These are phyloP conservation scores for Perkinsus chesapeaki DNA, from an alignment of 169 alveolate species.

Conservation along the genomic window DNA sequence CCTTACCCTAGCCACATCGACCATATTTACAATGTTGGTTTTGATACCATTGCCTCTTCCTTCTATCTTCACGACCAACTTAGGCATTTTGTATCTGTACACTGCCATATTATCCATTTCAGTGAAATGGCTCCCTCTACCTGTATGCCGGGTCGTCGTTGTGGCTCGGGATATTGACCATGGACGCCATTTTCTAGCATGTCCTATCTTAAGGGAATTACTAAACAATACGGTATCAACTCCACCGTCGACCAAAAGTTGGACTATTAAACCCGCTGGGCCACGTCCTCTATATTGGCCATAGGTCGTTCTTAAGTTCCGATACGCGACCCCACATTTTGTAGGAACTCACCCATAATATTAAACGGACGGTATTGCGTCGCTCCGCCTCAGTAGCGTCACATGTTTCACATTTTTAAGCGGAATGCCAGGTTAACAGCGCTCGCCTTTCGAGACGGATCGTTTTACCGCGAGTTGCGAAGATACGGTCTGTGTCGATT, in stretches of 20 bases:
- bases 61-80: conserved; percentile 40
- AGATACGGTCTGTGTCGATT: background rate
- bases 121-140: no score
- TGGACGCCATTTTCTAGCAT: background rate
- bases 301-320: no score
- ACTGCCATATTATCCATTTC: no score
- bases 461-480: background rate
- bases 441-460: background rate
- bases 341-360: no score
- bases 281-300: no score
- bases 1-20: conserved; percentile 84
- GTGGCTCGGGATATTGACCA: background rate
- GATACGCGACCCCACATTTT: no score
- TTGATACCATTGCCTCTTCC: conserved; percentile 67
- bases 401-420: background rate
- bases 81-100: conserved; percentile 52
- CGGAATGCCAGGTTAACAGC: background rate
- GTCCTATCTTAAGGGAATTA: background rate
- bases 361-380: no score
- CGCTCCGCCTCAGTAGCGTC: background rate
- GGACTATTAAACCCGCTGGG: background rate
- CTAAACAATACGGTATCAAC: no score
- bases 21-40: conserved; percentile 91
- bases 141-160: conserved; percentile 4
- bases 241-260: background rate